Percentiles rank a stretch among this genome's conserved stretches.
Conservation (phyloP, 345 rosid species). For the Syzygium aromaticum region DNA sequence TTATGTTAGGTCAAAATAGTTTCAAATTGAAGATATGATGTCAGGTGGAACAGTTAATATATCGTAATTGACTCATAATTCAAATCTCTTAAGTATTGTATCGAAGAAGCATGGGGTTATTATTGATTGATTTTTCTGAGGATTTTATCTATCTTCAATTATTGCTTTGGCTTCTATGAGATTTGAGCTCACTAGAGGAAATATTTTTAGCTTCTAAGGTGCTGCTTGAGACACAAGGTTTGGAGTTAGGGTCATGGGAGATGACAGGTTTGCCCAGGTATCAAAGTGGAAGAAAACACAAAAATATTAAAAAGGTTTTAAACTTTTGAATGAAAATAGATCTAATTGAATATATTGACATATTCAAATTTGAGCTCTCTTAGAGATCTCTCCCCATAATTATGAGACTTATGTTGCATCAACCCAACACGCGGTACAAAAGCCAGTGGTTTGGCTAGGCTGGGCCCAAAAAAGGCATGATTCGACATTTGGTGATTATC, state of each 20-base stretch:
- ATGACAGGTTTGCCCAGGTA: background rate
- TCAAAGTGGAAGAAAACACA: background rate
- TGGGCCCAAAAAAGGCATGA: background rate
- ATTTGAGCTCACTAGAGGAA: background rate
- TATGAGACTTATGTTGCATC: background rate
- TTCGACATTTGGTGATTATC: background rate
- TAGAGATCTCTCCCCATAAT: background rate
- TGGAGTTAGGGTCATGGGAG: background rate
- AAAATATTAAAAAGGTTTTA: background rate
- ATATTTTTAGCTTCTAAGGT: background rate
- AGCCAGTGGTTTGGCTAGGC: background rate
- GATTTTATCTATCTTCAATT: background rate
- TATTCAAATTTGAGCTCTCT: background rate
- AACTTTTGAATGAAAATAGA: fast-evolving
- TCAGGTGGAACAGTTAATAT: background rate
- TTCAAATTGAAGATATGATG: fast-evolving
- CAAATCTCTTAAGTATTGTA: background rate
- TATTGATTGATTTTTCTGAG: background rate
- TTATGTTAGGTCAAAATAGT: background rate
- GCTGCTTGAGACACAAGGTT: background rate
- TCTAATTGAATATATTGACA: background rate
- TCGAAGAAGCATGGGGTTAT: background rate
- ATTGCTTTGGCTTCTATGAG: background rate
- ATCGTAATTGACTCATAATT: background rate
- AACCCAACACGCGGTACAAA: background rate